Percentiles rank a stretch among this genome's conserved stretches.
These are phyloP conservation scores for Tricholomella constricta DNA, from an alignment of 768 basidiomycete genomes.

Conservation along the genomic window DNA sequence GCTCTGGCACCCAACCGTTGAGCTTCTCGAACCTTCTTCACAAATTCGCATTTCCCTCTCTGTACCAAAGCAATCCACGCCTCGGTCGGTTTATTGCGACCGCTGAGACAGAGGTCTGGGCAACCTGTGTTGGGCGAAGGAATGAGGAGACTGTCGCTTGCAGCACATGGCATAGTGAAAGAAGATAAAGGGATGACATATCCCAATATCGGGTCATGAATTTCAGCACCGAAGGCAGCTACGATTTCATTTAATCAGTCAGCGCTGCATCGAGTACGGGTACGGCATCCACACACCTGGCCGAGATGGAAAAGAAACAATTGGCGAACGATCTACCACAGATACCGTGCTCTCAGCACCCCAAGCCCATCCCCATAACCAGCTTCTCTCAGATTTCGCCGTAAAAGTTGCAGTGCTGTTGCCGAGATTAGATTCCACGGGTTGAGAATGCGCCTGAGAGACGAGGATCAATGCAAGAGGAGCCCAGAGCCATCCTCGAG, in stretches of 20 bases:
- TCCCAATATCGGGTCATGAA: constrained; percentile 65
- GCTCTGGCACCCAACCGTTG: constrained; percentile 78
- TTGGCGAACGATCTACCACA: constrained; percentile 73
- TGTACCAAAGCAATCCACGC: constrained; percentile 92
- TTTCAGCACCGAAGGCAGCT: constrained; percentile 78
- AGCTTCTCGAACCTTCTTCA: constrained; percentile 80
- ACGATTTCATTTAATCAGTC: constrained; percentile 1
- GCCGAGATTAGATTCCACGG: constrained; percentile 28
- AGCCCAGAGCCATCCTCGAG: constrained; percentile 27
- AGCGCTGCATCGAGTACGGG: not conserved
- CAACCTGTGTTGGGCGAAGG: constrained; percentile 58
- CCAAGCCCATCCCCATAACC: constrained; percentile 69
- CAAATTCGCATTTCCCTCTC: constrained; percentile 88
- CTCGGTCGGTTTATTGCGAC: constrained; percentile 62
- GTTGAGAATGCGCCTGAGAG: constrained; percentile 20
- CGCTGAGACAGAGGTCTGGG: constrained; percentile 63
- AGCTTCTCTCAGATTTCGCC: constrained; percentile 53
- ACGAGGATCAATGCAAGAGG: constrained; percentile 20
- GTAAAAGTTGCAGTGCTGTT: constrained; percentile 27
- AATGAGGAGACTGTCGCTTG: constrained; percentile 25
- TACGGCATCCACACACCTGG: constrained; percentile 39
- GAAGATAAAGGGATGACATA: constrained; percentile 73
- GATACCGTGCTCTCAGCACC: constrained; percentile 71
- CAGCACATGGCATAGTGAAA: constrained; percentile 56
- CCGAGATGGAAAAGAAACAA: constrained; percentile 70